phyloP scores from a whole-genome alignment of 768 basidiomycete genomes.

The Tulasnella sp. region DNA sequence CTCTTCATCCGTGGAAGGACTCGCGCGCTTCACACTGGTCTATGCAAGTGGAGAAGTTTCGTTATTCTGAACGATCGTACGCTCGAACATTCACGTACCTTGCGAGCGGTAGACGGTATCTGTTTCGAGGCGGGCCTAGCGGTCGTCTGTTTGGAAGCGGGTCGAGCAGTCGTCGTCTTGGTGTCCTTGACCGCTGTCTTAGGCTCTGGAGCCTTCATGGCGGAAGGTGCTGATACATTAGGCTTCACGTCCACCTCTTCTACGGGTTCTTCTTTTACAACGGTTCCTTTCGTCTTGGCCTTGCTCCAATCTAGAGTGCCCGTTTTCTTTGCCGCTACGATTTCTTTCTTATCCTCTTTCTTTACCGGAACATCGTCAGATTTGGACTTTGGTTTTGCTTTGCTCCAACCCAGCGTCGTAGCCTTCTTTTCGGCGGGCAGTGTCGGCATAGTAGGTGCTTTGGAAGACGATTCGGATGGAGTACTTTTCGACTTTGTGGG shows the following conservation, averaged over 20 bases:
- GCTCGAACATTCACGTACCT: too few species aligned
- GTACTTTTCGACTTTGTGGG: constrained; percentile 23
- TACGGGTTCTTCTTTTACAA: too few species aligned
- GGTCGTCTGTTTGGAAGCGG: constrained; percentile 8
- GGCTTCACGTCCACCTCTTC: too few species aligned
- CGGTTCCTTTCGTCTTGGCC: too few species aligned
- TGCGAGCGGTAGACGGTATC: neutral
- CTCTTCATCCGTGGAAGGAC: constrained; percentile 14
- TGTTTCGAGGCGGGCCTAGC: constrained; percentile 7
- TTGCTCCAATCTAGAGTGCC: neutral
- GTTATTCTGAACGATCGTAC: too few species aligned
- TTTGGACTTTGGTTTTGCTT: constrained; percentile 36
- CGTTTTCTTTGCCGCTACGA: neutral
- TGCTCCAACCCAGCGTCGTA: constrained; percentile 53
- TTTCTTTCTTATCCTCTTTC: neutral
- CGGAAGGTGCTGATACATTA: neutral
- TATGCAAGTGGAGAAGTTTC: too few species aligned
- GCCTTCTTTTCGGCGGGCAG: constrained; percentile 20
- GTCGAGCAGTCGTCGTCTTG: constrained; percentile 1
- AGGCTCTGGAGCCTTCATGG: neutral
- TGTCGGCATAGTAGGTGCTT: constrained; percentile 9
- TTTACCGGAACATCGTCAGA: constrained; percentile 4
- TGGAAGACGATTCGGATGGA: constrained; percentile 21
- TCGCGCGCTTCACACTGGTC: constrained; percentile 6
- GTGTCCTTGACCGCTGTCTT: neutral